Base-by-base conservation (phyloP, 306 rosid genomes). In the Senna tora region DNA sequence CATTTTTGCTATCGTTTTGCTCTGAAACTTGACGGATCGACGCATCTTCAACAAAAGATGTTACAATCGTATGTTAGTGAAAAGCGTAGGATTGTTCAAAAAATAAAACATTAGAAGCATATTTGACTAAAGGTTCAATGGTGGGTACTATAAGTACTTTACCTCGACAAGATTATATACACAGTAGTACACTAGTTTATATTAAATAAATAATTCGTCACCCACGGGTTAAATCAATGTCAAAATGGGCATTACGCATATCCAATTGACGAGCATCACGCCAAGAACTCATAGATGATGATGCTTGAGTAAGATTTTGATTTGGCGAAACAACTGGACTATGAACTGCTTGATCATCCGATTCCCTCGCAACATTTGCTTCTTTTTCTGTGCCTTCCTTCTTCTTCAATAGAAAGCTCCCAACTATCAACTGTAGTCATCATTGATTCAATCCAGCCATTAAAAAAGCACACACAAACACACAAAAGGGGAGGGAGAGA, bases 161-260 rank as follows among this genome's bases (percentile, higher is more conserved):
- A n/a, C n/a, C n/a, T n/a, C n/a, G n/a, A n/a, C n/a, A n/a, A n/a
- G n/a, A n/a, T n/a, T n/a, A n/a, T 83, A 69, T 72, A 85, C 80
- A 76, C 63, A 77, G 20, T 17, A 7, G 43, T 19, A 58, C 22
- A 64, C 78, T 72, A 71, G 25, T 42, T 12, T n/a, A 53, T 58
- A 50, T 76, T 49, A 65, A 51, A 64, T 17, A 39, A 67, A 47
- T n/a, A n/a, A n/a, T n/a, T 51, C 10, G 77, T 88, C 84, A 91
- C 75, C 97, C 97, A 7, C 97, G 96, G 97, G 89, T 91, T 86
- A 95, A 83, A 84, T 95, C 96, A 41, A 95, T 95, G 91, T 88
- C 99, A 0, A 84, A 84, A 68, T 91, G 97, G 42, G 90, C 80
- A 34, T 85, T 89, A 33, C 90, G 95, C 91, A 94, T 91, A 55